Percentiles rank a stretch among this genome's conserved stretches.
Evolutionary conservation across 208 protist species (phyloP).

Genomic region (Vickermania spadyakhi): DNA sequence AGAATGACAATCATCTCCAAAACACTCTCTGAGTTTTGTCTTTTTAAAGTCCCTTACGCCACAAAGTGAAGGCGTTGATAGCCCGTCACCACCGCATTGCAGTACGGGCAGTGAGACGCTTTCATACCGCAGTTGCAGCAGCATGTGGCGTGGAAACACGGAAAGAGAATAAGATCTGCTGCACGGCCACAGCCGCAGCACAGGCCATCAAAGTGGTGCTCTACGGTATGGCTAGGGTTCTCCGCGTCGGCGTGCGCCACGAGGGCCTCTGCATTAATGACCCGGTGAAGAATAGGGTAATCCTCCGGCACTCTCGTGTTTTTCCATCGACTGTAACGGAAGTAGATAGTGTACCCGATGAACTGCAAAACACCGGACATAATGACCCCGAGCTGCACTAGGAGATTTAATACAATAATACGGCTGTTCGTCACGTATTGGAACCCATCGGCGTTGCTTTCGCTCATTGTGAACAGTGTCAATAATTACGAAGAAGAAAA

Average conservation of each 20-base stretch:
- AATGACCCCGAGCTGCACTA: neutral
- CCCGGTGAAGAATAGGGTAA: neutral
- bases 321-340: neutral
- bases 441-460: neutral
- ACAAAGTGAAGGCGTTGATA: slow-evolving; percentile 6
- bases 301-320: neutral
- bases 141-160: slow-evolving; percentile 42
- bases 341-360: neutral
- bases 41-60: neutral
- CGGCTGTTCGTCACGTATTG: neutral
- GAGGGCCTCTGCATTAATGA: neutral
- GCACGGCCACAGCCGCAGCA: slow-evolving; percentile 37
- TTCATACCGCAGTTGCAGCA: slow-evolving; percentile 26
- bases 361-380: neutral
- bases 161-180: slow-evolving; percentile 32
- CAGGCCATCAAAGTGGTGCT: slow-evolving; percentile 15
- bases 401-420: neutral
- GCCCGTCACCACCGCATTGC: slow-evolving; percentile 20
- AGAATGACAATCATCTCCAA: no score
- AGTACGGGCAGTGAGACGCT: slow-evolving; percentile 34
- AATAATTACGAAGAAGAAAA: slow-evolving; percentile 3
- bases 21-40: slow-evolving; percentile 19
- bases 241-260: neutral
- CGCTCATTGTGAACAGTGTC: neutral
- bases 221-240: neutral